Percentiles rank a stretch among this genome's conserved stretches.
These are phyloP conservation scores for Cynanchum wilfordii DNA, from an alignment of 257 asterid species.

Conservation along the genomic window DNA sequence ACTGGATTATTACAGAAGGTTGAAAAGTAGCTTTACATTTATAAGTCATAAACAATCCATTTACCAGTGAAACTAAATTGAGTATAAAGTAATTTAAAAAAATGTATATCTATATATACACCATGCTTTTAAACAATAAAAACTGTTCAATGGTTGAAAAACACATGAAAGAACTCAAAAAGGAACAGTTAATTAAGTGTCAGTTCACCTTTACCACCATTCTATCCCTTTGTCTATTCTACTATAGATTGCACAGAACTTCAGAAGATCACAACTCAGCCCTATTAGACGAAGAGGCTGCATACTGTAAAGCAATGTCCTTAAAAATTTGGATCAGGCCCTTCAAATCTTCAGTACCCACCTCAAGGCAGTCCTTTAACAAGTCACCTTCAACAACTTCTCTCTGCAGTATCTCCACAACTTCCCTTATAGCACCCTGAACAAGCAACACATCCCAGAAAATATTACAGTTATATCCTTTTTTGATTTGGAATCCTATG, in stretches of 20 bases:
- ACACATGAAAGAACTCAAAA: not conserved
- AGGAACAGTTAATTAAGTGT: not conserved
- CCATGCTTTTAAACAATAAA: not conserved
- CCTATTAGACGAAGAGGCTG: slow-evolving; percentile 32
- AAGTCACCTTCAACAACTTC: slow-evolving; percentile 67
- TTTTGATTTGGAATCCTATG: not conserved
- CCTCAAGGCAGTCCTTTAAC: slow-evolving; percentile 68
- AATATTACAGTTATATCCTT: not conserved
- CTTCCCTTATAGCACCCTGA: slow-evolving; percentile 65
- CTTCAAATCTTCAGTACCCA: slow-evolving; percentile 56
- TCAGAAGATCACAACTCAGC: slow-evolving; percentile 41
- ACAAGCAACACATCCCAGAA: not conserved
- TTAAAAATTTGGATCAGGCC: slow-evolving; percentile 49
- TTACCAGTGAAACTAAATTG: not conserved
- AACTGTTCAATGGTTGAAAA: not conserved
- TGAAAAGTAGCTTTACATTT: not conserved
- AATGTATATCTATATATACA: not conserved
- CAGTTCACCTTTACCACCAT: not conserved
- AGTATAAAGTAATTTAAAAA: not conserved
- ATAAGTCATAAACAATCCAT: not conserved
- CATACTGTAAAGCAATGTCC: slow-evolving; percentile 46
- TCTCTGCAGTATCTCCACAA: slow-evolving; percentile 45
- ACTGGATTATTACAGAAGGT: not conserved
- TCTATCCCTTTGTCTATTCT: not conserved
- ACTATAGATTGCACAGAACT: not conserved